A percentile compares a stretch with the other conserved stretches of the same genome.
Conservation (phyloP, 1,284 basidiomycete genomes). For the Exobasidium rhododendri region DNA sequence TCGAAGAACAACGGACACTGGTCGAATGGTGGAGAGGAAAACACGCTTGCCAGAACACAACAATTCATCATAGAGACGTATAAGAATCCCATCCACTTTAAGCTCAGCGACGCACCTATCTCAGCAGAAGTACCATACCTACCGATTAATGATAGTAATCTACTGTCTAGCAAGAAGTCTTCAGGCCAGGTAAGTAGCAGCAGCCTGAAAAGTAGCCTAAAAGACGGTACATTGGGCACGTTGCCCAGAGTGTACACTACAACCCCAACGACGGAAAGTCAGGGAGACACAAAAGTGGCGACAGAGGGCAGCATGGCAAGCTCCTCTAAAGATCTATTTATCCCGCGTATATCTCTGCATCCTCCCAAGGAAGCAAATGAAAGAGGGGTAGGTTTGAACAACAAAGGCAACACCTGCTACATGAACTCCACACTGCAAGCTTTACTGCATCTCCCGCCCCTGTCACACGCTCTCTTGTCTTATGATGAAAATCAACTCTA, state of each 20-base stretch:
- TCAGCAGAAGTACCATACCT: conserved; percentile 7
- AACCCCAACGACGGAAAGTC: neutral
- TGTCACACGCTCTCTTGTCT: conserved; percentile 67
- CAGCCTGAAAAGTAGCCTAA: neutral
- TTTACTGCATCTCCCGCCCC: conserved; percentile 85
- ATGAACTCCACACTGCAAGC: conserved; percentile 93
- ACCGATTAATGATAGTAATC: conserved; percentile 13
- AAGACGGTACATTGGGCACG: neutral
- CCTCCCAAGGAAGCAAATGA: conserved; percentile 11
- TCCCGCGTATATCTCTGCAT: neutral
- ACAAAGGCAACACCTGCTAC: conserved; percentile 96
- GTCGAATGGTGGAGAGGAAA: neutral
- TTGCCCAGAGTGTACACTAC: neutral
- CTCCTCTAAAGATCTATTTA: neutral
- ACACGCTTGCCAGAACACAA: conserved; percentile 1
- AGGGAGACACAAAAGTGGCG: neutral
- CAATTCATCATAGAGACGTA: conserved; percentile 3
- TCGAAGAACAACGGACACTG: neutral
- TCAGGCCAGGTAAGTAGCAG: neutral
- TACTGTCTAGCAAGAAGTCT: neutral
- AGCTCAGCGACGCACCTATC: neutral
- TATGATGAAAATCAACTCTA: conserved; percentile 61
- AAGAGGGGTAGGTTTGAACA: conserved; percentile 66
- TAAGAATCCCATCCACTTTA: conserved; percentile 12
- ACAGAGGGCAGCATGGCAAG: neutral